These are phyloP conservation scores for Curvularia lunata DNA, from an alignment of 2,329 filamentous ascomycete genomes.

Conservation along the genomic window DNA sequence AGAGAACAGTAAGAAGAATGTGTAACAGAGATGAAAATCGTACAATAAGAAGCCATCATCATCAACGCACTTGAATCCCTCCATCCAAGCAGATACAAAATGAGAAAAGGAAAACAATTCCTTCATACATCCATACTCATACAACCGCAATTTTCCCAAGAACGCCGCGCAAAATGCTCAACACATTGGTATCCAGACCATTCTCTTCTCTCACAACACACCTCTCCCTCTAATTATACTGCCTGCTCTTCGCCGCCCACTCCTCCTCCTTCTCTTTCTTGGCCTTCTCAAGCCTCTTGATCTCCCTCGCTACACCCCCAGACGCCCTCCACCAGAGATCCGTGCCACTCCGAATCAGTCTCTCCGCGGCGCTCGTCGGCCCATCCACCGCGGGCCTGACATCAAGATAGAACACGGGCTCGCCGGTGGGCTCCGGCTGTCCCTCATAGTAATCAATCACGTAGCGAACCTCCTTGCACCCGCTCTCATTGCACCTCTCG, in stretches of 20 bases:
- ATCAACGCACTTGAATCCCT: background rate
- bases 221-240: slow-evolving; percentile 31
- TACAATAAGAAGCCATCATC: background rate
- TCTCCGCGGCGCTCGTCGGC: slow-evolving; percentile 78
- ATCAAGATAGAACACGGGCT: slow-evolving; percentile 95
- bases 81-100: background rate
- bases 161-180: background rate
- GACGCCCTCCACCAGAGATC: slow-evolving; percentile 93
- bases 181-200: background rate
- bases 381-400: slow-evolving; percentile 88
- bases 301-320: slow-evolving; percentile 68
- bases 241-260: slow-evolving; percentile 26
- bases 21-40: background rate
- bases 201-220: background rate
- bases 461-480: slow-evolving; percentile 81
- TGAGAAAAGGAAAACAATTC: background rate
- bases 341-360: slow-evolving; percentile 85
- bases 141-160: background rate
- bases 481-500: slow-evolving; percentile 70
- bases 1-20: background rate
- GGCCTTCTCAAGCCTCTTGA: slow-evolving; percentile 43
- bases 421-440: slow-evolving; percentile 79
- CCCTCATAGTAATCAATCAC: slow-evolving; percentile 97
- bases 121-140: background rate
- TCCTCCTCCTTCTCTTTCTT: slow-evolving; percentile 41